A percentile compares a stretch with the other conserved stretches of the same genome.
These are phyloP conservation scores for Trichosporon sp. DNA, from an alignment of 1,284 basidiomycete species.

Conservation along the genomic window DNA sequence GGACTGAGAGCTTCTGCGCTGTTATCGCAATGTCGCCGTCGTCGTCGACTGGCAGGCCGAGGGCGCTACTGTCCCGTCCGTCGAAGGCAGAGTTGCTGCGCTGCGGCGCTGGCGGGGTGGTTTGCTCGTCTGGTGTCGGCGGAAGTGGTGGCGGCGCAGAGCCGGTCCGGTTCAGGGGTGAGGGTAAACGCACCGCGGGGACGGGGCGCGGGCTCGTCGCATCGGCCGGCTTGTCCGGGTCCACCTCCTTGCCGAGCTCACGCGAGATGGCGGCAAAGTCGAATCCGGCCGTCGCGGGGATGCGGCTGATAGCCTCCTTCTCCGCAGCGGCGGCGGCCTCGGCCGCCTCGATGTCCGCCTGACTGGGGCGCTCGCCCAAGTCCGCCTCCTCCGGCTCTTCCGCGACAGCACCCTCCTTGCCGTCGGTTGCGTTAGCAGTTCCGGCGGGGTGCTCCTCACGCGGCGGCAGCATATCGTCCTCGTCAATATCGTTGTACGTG, in stretches of 20 bases:
- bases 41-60: constrained; percentile 35
- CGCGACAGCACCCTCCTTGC: constrained; percentile 47
- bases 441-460: constrained; percentile 34
- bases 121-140: constrained; percentile 7
- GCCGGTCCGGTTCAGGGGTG: constrained; percentile 29
- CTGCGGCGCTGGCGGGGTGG: constrained; percentile 16
- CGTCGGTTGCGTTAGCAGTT: constrained; percentile 25
- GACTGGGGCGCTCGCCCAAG: constrained; percentile 30
- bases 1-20: constrained; percentile 29
- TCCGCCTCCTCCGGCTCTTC: constrained; percentile 45
- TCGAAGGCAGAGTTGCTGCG: constrained; percentile 23
- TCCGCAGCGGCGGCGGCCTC: constrained; percentile 33
- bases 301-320: constrained; percentile 39
- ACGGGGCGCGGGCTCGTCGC: constrained; percentile 26
- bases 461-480: constrained; percentile 52
- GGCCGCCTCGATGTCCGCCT: constrained; percentile 16
- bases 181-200: constrained; percentile 13
- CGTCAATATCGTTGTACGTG: constrained; percentile 37
- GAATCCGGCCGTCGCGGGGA: constrained; percentile 51
- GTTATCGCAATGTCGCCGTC: constrained; percentile 42
- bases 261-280: constrained; percentile 56
- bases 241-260: constrained; percentile 56
- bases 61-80: not conserved
- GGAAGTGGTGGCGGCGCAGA: constrained; percentile 35
- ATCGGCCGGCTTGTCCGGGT: constrained; percentile 44